These are phyloP conservation scores for Chaetomiaceae sp. DNA, from an alignment of 2,329 filamentous ascomycete genomes.

Conservation along the genomic window DNA sequence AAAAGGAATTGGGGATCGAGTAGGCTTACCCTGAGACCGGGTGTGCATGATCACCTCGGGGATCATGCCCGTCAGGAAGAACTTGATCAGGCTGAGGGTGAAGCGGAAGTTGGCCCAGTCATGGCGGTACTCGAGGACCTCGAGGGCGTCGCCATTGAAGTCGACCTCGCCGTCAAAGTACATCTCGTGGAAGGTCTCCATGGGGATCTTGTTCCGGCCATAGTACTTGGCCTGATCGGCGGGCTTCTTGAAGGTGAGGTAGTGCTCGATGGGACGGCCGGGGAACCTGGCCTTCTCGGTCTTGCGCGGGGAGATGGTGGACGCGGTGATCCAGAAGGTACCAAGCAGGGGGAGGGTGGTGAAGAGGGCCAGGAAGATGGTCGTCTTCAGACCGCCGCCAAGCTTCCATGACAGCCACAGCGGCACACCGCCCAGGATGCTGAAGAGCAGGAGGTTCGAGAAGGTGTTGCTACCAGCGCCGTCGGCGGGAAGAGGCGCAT, in stretches of 20 bases:
- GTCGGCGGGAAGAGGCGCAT: conserved; percentile 89
- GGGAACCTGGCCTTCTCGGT: conserved; percentile 89
- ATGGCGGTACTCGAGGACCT: conserved; percentile 87
- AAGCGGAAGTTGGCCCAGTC: conserved; percentile 97
- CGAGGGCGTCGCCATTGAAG: conserved; percentile 88
- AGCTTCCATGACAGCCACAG: conserved; percentile 78
- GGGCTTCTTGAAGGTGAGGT: conserved; percentile 75
- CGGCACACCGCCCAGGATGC: conserved; percentile 65
- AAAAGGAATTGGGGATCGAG: background rate
- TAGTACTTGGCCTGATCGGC: conserved; percentile 61
- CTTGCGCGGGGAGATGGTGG: conserved; percentile 77
- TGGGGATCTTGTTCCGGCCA: conserved; percentile 75
- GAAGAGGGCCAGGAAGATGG: conserved; percentile 78
- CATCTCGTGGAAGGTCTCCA: conserved; percentile 96
- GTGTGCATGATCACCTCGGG: conserved; percentile 92
- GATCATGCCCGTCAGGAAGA: conserved; percentile 81
- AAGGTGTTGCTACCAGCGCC: conserved; percentile 79
- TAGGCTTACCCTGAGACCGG: conserved; percentile 66
- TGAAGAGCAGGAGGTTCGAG: conserved; percentile 73
- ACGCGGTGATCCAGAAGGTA: conserved; percentile 76
- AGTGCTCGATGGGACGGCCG: conserved; percentile 83
- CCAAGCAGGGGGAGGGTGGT: conserved; percentile 74
- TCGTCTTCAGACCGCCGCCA: conserved; percentile 80
- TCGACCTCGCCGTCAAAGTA: conserved; percentile 94
- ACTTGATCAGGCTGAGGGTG: conserved; percentile 78